Evolutionary conservation across 2,329 filamentous ascomycete species (phyloP).

Genomic region (Apiospora koreana): DNA sequence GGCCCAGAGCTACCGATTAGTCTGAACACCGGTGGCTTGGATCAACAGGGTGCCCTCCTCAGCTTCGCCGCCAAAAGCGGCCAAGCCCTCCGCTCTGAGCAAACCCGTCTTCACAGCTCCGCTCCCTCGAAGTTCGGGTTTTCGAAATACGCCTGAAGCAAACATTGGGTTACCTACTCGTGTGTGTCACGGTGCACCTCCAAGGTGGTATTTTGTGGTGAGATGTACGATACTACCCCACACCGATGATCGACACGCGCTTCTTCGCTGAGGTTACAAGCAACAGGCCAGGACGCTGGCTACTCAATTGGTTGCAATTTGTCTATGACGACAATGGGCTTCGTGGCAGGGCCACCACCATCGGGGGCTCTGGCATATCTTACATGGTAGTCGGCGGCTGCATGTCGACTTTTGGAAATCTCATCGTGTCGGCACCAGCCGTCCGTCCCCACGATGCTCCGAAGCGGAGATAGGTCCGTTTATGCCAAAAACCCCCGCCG

Average conservation of each 20-base stretch:
- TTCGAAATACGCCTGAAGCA: neutral
- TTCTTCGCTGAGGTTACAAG: neutral
- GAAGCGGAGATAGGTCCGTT: constrained; percentile 2
- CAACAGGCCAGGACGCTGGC: neutral
- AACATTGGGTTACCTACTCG: neutral
- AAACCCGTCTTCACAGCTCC: neutral
- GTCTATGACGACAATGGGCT: neutral
- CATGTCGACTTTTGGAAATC: neutral
- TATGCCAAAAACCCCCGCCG: neutral
- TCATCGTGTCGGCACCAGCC: constrained; percentile 3
- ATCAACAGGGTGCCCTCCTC: neutral
- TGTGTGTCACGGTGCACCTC: neutral
- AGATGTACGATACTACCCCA: neutral
- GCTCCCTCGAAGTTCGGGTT: neutral
- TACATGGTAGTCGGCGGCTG: neutral
- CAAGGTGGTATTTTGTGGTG: neutral
- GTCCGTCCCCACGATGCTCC: neutral
- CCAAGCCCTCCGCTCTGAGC: neutral
- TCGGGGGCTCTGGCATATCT: neutral
- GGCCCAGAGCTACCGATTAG: neutral
- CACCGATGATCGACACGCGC: neutral
- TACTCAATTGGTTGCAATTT: neutral
- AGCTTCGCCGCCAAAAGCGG: neutral
- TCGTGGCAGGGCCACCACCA: neutral
- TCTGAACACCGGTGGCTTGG: neutral